These are phyloP conservation scores for Exsudoporus floridanus DNA, from an alignment of 1,284 basidiomycete species.

Conservation along the genomic window DNA sequence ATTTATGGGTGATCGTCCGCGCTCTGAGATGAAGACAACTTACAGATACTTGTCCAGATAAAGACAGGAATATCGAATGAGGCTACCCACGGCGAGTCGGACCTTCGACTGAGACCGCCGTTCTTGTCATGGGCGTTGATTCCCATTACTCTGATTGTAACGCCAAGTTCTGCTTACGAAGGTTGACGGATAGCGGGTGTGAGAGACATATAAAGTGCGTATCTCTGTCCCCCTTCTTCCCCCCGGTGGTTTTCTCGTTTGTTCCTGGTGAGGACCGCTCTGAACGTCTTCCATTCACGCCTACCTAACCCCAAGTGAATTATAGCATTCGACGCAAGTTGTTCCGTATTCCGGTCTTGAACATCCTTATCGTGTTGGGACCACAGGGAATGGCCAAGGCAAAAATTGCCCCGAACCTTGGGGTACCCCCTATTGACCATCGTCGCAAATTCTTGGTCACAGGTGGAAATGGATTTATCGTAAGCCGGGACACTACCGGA, in stretches of 20 bases:
- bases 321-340: background rate
- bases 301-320: background rate
- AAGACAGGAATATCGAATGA: background rate
- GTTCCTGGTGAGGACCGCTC: background rate
- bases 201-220: slow-evolving; percentile 1
- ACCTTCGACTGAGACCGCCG: background rate
- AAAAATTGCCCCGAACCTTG: background rate
- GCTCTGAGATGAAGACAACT: background rate
- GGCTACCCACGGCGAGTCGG: background rate
- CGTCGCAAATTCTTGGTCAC: slow-evolving; percentile 44
- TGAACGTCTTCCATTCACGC: background rate
- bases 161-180: background rate
- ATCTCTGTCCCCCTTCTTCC: background rate
- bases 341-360: background rate
- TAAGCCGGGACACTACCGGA: slow-evolving; percentile 29
- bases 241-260: background rate
- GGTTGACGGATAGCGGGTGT: background rate
- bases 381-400: slow-evolving; percentile 2
- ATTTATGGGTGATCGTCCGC: slow-evolving; percentile 12
- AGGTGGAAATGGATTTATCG: slow-evolving; percentile 59
- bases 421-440: background rate
- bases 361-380: background rate
- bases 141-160: background rate
- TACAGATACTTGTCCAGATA: background rate
- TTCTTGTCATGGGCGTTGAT: slow-evolving; percentile 6